These are phyloP conservation scores for Penicillium aurantiogriseum DNA, from an alignment of 2,329 filamentous ascomycete genomes.

Conservation along the genomic window DNA sequence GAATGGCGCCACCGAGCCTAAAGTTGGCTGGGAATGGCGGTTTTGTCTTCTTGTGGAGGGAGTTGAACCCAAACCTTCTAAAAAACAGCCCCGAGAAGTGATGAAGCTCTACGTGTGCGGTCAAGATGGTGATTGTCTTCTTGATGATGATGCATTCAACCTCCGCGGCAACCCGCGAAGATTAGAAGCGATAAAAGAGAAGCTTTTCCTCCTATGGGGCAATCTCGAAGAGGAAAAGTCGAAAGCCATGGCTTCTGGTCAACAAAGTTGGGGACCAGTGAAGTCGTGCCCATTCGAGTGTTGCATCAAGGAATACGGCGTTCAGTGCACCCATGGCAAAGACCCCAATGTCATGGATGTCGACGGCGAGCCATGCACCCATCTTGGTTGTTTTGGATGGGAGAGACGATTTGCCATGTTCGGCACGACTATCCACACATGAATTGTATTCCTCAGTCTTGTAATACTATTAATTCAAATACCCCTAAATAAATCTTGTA, in stretches of 20 bases:
- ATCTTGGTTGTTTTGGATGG: conserved; percentile 53
- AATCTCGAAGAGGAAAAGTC: conserved; percentile 71
- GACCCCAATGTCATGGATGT: conserved; percentile 45
- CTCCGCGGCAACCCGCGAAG: conserved; percentile 54
- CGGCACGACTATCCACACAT: conserved; percentile 57
- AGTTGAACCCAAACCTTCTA: conserved; percentile 52
- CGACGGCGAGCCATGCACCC: conserved; percentile 33
- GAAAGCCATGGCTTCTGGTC: conserved; percentile 25
- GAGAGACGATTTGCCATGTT: conserved; percentile 64
- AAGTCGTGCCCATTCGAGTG: conserved; percentile 64
- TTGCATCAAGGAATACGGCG: conserved; percentile 69
- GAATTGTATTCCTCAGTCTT: neutral
- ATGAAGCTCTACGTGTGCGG: conserved; percentile 70
- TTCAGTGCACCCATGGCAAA: conserved; percentile 41
- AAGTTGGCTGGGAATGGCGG: conserved; percentile 70
- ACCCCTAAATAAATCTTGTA: neutral
- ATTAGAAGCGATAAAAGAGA: conserved; percentile 62
- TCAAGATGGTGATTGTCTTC: conserved; percentile 54
- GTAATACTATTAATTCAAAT: conserved; percentile 3
- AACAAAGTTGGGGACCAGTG: conserved; percentile 17
- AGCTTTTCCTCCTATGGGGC: conserved; percentile 79
- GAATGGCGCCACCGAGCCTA: neutral
- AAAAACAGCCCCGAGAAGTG: conserved; percentile 44
- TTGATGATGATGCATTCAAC: conserved; percentile 55
- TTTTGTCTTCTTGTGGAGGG: conserved; percentile 74